Evolutionary conservation across 192 early-diverging fungal species (phyloP), one percentile per base, ranked within the genome.

Genomic region (Cladochytrium replicatum): DNA sequence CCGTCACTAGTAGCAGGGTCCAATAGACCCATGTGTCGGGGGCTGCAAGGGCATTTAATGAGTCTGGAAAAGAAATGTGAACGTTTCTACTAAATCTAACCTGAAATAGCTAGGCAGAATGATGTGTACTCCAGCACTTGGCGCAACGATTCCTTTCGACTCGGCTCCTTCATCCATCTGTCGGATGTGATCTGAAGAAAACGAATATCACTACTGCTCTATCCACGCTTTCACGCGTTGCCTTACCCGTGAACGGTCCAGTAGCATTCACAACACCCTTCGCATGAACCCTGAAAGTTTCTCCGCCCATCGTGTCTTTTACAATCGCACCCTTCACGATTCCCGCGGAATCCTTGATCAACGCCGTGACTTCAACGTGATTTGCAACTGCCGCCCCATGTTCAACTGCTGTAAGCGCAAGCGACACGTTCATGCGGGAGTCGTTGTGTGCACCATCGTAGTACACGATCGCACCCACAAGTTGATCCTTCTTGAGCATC

Each of bases 401-500:
- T 3, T 79, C 76, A 2, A 84, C 83, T 7, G 93, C 91, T 0
- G 93, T 94, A 46, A 94, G 71, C 2, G 87, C 89, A 25, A 97
- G 67, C 1, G 90, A 86, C 1, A 93, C 88, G 62, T 94, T 94
- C 93, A 97, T 94, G 38, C 93, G 77, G 2, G 91, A 87, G 45
- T 97, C 93, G 68, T 97, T 97, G 64, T 97, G 93, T 48, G 93
- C 91, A 37, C 89, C 93, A 64, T 97, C 93, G 68, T 91, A 97
- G 60, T 94, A 97, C 21, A 97, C 87, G 55, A 97, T 66, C 13
- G 91, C 91, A n/a, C 90, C 93, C 6, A 88, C 87, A 38, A 97
- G 63, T 15, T 76, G 71, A 29, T 93, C 87, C 43, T 77, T 74
- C 55, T 87, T 87, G 32, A 97, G 73, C 91, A 93, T 93, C 2